Percentiles rank a stretch among this genome's conserved stretches.
Evolutionary conservation across 257 asterid species (phyloP).

Genomic region (Gardenia jasminoides): DNA sequence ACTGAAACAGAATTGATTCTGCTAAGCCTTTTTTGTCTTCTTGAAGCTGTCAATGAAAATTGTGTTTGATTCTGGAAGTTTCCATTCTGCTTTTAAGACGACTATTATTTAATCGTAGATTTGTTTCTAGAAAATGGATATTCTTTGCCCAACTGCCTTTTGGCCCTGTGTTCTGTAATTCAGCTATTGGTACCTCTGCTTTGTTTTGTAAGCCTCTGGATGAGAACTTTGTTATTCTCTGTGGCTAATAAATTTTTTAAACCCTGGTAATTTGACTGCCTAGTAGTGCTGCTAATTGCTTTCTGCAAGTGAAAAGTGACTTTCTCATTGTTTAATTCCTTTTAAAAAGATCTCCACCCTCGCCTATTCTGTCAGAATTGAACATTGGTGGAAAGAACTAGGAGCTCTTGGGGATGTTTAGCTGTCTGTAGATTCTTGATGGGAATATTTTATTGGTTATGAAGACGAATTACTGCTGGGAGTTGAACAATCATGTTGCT

Average conservation of each 20-base stretch:
- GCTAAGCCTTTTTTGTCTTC: not conserved
- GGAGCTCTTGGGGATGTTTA: not conserved
- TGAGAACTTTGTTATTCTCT: not conserved
- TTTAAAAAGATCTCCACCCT: not conserved
- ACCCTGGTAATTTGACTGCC: conserved; percentile 1
- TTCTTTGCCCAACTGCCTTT: conserved; percentile 2
- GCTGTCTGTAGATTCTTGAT: not conserved
- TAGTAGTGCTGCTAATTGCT: not conserved
- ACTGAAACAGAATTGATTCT: conserved; percentile 27
- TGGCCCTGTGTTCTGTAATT: not conserved
- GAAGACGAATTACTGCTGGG: not conserved
- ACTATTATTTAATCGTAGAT: not conserved
- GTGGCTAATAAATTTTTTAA: not conserved
- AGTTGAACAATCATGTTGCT: not conserved
- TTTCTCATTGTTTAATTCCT: not conserved
- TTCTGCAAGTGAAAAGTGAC: not conserved
- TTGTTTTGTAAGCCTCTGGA: not conserved
- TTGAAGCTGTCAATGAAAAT: not conserved
- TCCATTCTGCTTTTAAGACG: conserved; percentile 12
- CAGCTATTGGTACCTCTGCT: not conserved
- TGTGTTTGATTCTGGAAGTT: conserved; percentile 29
- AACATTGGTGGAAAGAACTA: not conserved
- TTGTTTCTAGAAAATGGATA: not conserved
- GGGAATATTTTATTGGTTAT: not conserved
- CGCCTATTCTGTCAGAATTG: conserved; percentile 5